Conservation (phyloP, 768 basidiomycete species). For the Lenzites betulinus region DNA sequence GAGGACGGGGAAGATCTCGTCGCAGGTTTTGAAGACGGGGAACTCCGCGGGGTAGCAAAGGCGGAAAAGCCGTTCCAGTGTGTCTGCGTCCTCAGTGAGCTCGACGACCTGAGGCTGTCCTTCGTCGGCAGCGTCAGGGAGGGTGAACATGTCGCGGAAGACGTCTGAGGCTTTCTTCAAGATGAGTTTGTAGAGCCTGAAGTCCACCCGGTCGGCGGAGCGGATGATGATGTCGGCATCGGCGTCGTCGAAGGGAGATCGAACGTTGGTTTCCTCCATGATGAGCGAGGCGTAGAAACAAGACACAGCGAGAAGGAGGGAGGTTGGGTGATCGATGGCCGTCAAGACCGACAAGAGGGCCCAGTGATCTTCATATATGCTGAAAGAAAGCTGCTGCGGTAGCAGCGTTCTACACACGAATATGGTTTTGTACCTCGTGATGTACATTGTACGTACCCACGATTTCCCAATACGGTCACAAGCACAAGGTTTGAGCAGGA, state of each 20-base stretch:
- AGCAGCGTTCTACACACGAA: too few relatives aligned
- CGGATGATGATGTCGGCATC: conserved; percentile 47
- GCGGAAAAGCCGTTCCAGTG: conserved; percentile 11
- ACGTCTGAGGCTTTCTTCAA: conserved; percentile 45
- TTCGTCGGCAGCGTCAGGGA: conserved; percentile 21
- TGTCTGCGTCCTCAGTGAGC: conserved; percentile 12
- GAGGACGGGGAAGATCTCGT: conserved; percentile 13
- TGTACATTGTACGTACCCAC: too few relatives aligned
- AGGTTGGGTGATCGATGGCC: not conserved
- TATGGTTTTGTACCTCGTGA: too few relatives aligned
- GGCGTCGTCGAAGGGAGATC: conserved; percentile 34
- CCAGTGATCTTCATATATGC: too few relatives aligned
- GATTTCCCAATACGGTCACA: too few relatives aligned
- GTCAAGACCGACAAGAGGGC: too few relatives aligned
- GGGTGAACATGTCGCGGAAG: conserved; percentile 36
- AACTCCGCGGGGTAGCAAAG: conserved; percentile 13
- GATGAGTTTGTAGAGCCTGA: conserved; percentile 46
- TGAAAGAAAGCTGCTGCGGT: too few relatives aligned
- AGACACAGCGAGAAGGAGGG: not conserved
- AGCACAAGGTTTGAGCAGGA: too few relatives aligned
- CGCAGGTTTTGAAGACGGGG: conserved; percentile 10
- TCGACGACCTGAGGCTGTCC: not conserved
- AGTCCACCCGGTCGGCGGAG: conserved; percentile 43
- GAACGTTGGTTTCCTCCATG: not conserved
- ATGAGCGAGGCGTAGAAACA: not conserved